These are phyloP conservation scores for Microdochium paspali DNA, from an alignment of 2,329 filamentous ascomycete genomes.

Conservation along the genomic window DNA sequence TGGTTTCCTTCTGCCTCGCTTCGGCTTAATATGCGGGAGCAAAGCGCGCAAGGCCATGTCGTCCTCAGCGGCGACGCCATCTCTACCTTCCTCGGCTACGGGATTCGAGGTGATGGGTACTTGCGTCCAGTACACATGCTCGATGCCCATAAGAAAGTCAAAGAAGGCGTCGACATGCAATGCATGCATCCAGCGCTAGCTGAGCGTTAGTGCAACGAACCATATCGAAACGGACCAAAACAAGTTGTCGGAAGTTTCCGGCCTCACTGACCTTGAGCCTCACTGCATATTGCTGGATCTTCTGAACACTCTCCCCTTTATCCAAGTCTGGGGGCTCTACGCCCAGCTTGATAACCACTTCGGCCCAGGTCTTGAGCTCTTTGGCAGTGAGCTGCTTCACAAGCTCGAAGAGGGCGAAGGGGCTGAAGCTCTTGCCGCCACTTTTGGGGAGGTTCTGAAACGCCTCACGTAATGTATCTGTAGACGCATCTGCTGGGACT, in stretches of 20 bases:
- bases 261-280: conserved; percentile 62
- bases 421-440: conserved; percentile 78
- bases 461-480: conserved; percentile 59
- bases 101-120: conserved; percentile 58
- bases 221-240: not conserved
- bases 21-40: conserved; percentile 64
- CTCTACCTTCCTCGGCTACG: conserved; percentile 56
- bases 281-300: conserved; percentile 91
- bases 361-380: conserved; percentile 88
- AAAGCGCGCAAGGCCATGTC: conserved; percentile 80
- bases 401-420: conserved; percentile 66
- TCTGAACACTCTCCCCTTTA: conserved; percentile 84
- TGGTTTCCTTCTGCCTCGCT: conserved; percentile 51
- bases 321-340: conserved; percentile 75
- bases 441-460: conserved; percentile 78
- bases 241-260: not conserved
- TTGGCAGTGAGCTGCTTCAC: conserved; percentile 70
- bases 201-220: not conserved
- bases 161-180: conserved; percentile 96
- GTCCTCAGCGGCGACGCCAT: conserved; percentile 78
- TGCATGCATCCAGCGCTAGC: conserved; percentile 86
- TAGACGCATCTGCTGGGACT: conserved; percentile 61
- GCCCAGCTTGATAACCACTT: conserved; percentile 77
- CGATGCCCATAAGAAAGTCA: conserved; percentile 72
- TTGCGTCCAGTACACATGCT: conserved; percentile 71